Conservation (phyloP, 2,329 filamentous ascomycete species). For the Alternaria atra region DNA sequence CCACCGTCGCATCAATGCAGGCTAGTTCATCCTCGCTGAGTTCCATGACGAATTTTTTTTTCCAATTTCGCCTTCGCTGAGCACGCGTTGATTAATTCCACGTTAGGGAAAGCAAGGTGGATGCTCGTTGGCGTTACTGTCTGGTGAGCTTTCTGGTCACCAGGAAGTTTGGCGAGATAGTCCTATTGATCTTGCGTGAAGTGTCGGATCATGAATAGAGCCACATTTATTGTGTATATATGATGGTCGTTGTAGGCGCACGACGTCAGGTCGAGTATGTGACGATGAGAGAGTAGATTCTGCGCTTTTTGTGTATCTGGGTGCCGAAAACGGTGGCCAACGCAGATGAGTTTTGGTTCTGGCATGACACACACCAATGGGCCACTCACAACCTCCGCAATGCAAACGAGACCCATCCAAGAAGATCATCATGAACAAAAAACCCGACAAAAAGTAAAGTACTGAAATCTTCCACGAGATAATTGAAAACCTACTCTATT, state of each 20-base stretch:
- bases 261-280: neutral
- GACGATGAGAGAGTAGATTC: neutral
- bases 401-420: too few species aligned
- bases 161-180: fast-evolving
- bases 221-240: neutral
- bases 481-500: too few species aligned
- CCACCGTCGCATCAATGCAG: neutral
- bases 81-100: too few species aligned
- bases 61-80: too few species aligned
- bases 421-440: too few species aligned
- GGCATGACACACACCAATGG: too few species aligned
- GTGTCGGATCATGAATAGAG: neutral
- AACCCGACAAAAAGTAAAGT: too few species aligned
- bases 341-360: too few species aligned
- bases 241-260: neutral
- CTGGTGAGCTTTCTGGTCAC: neutral
- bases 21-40: neutral
- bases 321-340: neutral
- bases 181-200: neutral
- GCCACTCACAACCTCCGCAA: too few species aligned
- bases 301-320: neutral
- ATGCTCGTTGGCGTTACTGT: neutral
- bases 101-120: too few species aligned
- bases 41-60: too few species aligned
- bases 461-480: too few species aligned